A percentile compares a stretch with the other conserved stretches of the same genome.
These are phyloP conservation scores for Polyporus arcularius DNA, from an alignment of 768 basidiomycete genomes.

Conservation along the genomic window DNA sequence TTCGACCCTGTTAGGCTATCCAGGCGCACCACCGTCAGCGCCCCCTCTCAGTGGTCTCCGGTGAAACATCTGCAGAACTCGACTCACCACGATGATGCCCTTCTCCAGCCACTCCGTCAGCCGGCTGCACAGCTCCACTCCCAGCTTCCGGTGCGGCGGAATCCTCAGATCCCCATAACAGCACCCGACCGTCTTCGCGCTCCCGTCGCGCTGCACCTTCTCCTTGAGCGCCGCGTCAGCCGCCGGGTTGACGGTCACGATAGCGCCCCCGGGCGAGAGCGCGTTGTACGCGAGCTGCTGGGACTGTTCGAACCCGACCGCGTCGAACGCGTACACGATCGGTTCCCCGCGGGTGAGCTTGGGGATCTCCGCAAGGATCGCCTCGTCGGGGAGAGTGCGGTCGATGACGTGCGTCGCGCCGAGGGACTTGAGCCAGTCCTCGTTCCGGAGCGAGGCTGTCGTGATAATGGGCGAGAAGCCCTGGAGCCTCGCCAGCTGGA, in stretches of 20 bases:
- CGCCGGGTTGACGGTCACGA: conserved; percentile 27
- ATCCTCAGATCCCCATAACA: conserved; percentile 6
- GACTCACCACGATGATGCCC: conserved; percentile 22
- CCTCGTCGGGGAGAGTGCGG: conserved; percentile 11
- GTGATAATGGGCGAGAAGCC: conserved; percentile 28
- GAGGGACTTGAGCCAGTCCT: conserved; percentile 18
- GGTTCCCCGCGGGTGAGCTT: conserved; percentile 1
- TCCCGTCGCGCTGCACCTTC: neutral
- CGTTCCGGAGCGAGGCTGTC: conserved; percentile 25
- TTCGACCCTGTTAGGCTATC: conserved; percentile 17
- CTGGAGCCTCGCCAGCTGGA: conserved; percentile 25
- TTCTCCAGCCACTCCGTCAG: conserved; percentile 16
- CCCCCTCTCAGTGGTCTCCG: no score
- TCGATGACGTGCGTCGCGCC: conserved; percentile 30
- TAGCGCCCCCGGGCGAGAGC: conserved; percentile 39
- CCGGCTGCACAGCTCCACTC: conserved; percentile 12
- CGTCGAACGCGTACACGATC: conserved; percentile 30
- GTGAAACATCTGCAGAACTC: no score
- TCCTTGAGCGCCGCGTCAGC: neutral
- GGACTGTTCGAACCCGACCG: conserved; percentile 37
- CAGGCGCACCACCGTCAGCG: no score
- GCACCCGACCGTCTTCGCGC: neutral
- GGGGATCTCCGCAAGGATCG: conserved; percentile 6
- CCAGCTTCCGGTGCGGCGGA: conserved; percentile 2
- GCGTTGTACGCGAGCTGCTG: conserved; percentile 39